phyloP scores from a whole-genome alignment of 129 eudicot genomes.

The Lactuca saligna region DNA sequence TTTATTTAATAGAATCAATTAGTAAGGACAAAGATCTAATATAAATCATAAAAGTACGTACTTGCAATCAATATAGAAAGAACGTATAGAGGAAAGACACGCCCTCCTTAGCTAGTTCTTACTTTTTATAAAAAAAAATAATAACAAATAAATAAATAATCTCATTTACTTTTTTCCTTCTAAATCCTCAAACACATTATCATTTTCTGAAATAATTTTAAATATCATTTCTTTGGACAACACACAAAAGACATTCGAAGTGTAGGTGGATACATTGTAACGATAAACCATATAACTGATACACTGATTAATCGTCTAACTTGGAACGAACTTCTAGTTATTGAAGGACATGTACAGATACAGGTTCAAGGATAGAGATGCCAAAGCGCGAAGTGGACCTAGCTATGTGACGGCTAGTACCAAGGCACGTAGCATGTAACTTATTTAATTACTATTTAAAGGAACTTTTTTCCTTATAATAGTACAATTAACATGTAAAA shows the following conservation, averaged over 20 bases:
- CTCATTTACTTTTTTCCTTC: not conserved
- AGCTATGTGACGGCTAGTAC: not conserved
- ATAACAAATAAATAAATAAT: too few species aligned
- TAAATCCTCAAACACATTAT: not conserved
- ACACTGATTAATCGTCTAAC: conserved; percentile 3
- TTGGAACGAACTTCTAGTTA: conserved; percentile 16
- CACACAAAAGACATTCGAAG: not conserved
- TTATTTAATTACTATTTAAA: conserved; percentile 27
- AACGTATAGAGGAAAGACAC: too few species aligned
- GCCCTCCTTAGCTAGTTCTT: too few species aligned
- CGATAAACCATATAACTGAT: conserved; percentile 1
- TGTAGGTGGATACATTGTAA: not conserved
- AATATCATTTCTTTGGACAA: too few species aligned
- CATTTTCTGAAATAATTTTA: too few species aligned
- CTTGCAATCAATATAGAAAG: too few species aligned
- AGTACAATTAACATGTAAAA: not conserved
- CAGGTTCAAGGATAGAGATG: not conserved
- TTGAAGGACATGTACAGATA: conserved; percentile 12
- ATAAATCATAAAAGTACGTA: too few species aligned
- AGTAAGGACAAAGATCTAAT: too few species aligned
- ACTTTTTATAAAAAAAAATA: too few species aligned
- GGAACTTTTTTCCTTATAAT: conserved; percentile 4
- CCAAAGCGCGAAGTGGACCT: not conserved
- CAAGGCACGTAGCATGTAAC: conserved; percentile 3
- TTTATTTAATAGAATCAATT: too few species aligned